phyloP scores from a whole-genome alignment of 768 basidiomycete genomes.

The Panellus pusillus region DNA sequence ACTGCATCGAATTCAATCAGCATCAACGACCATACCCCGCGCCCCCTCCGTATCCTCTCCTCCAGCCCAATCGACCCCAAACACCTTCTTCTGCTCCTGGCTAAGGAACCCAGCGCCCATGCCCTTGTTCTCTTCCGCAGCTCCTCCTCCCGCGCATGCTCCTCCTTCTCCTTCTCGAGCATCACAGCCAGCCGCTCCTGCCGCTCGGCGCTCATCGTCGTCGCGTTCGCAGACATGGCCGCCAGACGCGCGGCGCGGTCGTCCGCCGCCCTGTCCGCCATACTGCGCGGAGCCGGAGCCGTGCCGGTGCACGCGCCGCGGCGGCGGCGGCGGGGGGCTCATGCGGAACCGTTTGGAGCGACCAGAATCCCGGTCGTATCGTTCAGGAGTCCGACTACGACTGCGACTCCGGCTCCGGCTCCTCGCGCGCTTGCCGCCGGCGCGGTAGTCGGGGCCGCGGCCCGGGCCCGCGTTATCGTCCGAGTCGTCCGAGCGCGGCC shows the following conservation, averaged over 20 bases:
- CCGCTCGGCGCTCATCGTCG: conserved; percentile 64
- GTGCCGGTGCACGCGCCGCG: conserved; percentile 8
- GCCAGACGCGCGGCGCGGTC: conserved; percentile 86
- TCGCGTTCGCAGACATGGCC: conserved; percentile 81
- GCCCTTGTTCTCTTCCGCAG: conserved; percentile 68
- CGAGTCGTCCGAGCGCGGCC: conserved; percentile 55
- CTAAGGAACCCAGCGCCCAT: conserved; percentile 82
- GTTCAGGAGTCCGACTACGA: conserved; percentile 17
- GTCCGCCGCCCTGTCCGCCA: conserved; percentile 30
- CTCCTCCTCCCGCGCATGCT: conserved; percentile 69
- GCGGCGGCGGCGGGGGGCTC: conserved; percentile 42
- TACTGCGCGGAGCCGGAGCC: conserved; percentile 24
- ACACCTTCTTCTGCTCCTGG: conserved; percentile 81
- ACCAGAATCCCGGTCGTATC: conserved; percentile 22
- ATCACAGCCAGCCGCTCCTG: conserved; percentile 67
- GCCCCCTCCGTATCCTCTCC: conserved; percentile 72
- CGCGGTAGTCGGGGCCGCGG: conserved; percentile 18
- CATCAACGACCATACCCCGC: conserved; percentile 71
- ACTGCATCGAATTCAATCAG: conserved; percentile 38
- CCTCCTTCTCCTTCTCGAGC: conserved; percentile 76
- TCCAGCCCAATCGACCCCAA: conserved; percentile 77
- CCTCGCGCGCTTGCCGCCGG: conserved; percentile 40
- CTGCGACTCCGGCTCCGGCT: conserved; percentile 30
- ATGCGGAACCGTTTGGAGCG: conserved; percentile 52
- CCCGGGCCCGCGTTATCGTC: conserved; percentile 35